A percentile compares a stretch with the other conserved stretches of the same genome.
Evolutionary conservation across 805 yeast genomes (phyloP).

Genomic region (Ogataea pilisensis): DNA sequence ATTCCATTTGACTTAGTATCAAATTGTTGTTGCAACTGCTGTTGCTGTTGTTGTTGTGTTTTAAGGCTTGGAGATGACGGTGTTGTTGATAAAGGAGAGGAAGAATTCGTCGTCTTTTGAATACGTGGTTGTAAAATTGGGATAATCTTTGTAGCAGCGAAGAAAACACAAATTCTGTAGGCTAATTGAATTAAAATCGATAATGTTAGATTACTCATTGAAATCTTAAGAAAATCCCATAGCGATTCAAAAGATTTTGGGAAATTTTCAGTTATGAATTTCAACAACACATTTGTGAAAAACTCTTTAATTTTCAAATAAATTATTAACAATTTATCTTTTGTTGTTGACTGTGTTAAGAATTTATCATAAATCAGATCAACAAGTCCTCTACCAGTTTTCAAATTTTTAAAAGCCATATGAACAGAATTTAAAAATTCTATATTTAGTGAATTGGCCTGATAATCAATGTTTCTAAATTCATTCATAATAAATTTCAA

Average conservation of each 20-base stretch:
- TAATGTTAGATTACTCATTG: slow-evolving; percentile 66
- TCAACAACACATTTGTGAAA: slow-evolving; percentile 22
- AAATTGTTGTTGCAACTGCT: too few species aligned
- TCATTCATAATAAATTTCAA: slow-evolving; percentile 34
- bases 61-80: slow-evolving; percentile 16
- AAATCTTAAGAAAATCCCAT: slow-evolving; percentile 49
- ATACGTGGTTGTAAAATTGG: slow-evolving; percentile 46
- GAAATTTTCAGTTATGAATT: slow-evolving; percentile 47
- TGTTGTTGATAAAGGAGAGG: slow-evolving; percentile 16
- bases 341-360: slow-evolving; percentile 15
- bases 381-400: slow-evolving; percentile 16
- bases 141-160: slow-evolving; percentile 88
- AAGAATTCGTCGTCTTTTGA: slow-evolving; percentile 6
- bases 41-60: too few species aligned
- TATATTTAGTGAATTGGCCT: slow-evolving; percentile 26
- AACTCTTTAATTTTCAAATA: slow-evolving; percentile 25
- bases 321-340: slow-evolving; percentile 16
- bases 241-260: slow-evolving; percentile 50
- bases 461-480: slow-evolving; percentile 32
- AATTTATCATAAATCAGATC: slow-evolving; percentile 16
- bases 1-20: too few species aligned
- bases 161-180: slow-evolving; percentile 79
- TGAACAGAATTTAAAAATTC: slow-evolving; percentile 33
- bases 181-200: slow-evolving; percentile 79
- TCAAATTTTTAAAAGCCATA: slow-evolving; percentile 22